Evolutionary conservation across 768 basidiomycete genomes (phyloP).

Genomic region (Kwoniella sp.): DNA sequence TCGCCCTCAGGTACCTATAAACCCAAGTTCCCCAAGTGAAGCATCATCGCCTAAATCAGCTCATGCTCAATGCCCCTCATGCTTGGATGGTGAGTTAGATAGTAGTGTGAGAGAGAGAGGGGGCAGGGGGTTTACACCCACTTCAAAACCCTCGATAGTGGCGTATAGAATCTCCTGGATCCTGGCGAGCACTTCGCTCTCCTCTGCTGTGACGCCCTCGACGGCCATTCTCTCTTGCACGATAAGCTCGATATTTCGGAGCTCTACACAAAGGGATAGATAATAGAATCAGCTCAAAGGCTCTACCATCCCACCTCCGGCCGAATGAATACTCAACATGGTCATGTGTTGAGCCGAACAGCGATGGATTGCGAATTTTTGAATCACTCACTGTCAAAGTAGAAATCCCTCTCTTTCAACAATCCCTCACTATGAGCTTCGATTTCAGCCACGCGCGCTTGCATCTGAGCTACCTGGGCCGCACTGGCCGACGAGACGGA

Average conservation of each 20-base stretch:
- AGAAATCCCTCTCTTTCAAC: conserved; percentile 97
- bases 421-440: conserved; percentile 78
- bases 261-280: conserved; percentile 63
- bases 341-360: too few relatives aligned
- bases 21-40: too few relatives aligned
- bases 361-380: too few relatives aligned
- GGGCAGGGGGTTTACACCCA: background rate
- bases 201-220: conserved; percentile 60
- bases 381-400: conserved; percentile 77
- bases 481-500: conserved; percentile 46
- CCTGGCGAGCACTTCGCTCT: conserved; percentile 62
- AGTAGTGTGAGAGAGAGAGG: too few relatives aligned
- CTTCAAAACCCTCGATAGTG: conserved; percentile 70
- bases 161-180: conserved; percentile 93
- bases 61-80: too few relatives aligned
- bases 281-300: too few relatives aligned
- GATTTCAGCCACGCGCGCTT: conserved; percentile 79
- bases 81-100: too few relatives aligned
- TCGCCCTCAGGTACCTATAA: conserved; percentile 32
- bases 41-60: too few relatives aligned
- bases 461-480: conserved; percentile 69
- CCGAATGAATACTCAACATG: too few relatives aligned
- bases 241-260: conserved; percentile 93
- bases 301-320: too few relatives aligned
- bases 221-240: conserved; percentile 76